Evolutionary conservation across 1,139 yeast genomes (phyloP), one percentile per base, ranked within the genome.

Genomic region (Citeromyces hawaiiensis): DNA sequence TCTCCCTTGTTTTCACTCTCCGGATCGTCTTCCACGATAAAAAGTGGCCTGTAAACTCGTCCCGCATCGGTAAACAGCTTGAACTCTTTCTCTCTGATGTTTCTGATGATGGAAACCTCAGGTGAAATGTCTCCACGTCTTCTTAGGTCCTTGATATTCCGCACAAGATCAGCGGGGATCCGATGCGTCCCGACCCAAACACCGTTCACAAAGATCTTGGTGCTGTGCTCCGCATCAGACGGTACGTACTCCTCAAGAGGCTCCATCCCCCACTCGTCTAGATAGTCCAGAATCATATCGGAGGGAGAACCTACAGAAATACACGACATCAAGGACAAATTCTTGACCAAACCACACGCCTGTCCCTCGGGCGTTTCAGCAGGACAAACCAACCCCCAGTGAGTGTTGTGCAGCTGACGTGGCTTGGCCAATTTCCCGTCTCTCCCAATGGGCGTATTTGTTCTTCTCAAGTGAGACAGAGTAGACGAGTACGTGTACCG

Each of bases 301-400:
- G 96, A 85, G n/a, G 94, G 86, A 9, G 96, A 76, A 59, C 98
- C 98, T 47, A 93, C 98, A 23, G 98, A 91, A 43, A 91, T 87
- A 68, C 97, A 87, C 1, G 97, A 76, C 97, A 93, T 88, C 51
- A 91, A 69, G 1, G 97, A 87, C 57, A 91, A 70, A 60, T 91
- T 91, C 68, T 91, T 91, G 42, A 93, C 98, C 60, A 91, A 71
- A 54, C 99, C 99, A 83, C 99, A 91, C 38, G 99, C 98, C 66
- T 91, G 98, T 55, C 99, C 99, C 69, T 91, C 99, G 3, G 99
- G 99, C 13, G 99, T 91, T 63, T 91, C 99, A 19, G 99, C 98
- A 37, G 99, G 98, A 64, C 99, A 91, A 36, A 91, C 98, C 54
- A 91, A 74, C 55, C 99, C 99, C 98, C 98, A 93, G 66, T 93